A percentile compares a stretch with the other conserved stretches of the same genome.
phyloP scores from a whole-genome alignment of 2,329 filamentous ascomycete genomes.

The Talaromyces sp. region DNA sequence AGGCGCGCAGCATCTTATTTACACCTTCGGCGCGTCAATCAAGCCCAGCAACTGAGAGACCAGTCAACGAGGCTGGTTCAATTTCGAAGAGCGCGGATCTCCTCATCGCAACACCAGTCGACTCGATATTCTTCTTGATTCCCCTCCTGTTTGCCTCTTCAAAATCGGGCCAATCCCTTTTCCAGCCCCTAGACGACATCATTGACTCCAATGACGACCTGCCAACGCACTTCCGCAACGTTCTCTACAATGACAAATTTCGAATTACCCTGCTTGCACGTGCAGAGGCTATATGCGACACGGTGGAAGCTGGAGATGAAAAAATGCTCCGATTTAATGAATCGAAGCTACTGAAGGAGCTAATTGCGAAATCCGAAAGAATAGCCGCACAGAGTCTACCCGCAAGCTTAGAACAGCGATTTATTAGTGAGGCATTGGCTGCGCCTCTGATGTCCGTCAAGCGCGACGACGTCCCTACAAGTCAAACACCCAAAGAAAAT shows the following conservation, averaged over 20 bases:
- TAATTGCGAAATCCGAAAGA: slow-evolving; percentile 71
- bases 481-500: slow-evolving; percentile 21
- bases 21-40: slow-evolving; percentile 30
- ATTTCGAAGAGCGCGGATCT: slow-evolving; percentile 71
- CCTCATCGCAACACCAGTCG: slow-evolving; percentile 81
- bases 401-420: slow-evolving; percentile 79
- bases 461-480: slow-evolving; percentile 52
- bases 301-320: slow-evolving; percentile 79
- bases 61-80: slow-evolving; percentile 45
- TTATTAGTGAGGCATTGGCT: slow-evolving; percentile 75
- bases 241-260: slow-evolving; percentile 45
- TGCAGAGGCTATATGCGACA: slow-evolving; percentile 75
- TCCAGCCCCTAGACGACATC: slow-evolving; percentile 54
- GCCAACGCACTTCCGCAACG: slow-evolving; percentile 44
- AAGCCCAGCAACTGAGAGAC: slow-evolving; percentile 12
- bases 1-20: slow-evolving; percentile 60
- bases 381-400: slow-evolving; percentile 71
- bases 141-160: slow-evolving; percentile 64
- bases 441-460: slow-evolving; percentile 72
- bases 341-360: slow-evolving; percentile 65
- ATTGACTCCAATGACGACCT: slow-evolving; percentile 49
- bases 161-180: slow-evolving; percentile 46
- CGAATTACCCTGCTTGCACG: slow-evolving; percentile 61
- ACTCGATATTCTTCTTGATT: slow-evolving; percentile 81
- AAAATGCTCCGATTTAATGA: slow-evolving; percentile 80